Evolutionary conservation across 305 asterid genomes (phyloP), one percentile per base, ranked within the genome.

Genomic region (Rubia balearica): DNA sequence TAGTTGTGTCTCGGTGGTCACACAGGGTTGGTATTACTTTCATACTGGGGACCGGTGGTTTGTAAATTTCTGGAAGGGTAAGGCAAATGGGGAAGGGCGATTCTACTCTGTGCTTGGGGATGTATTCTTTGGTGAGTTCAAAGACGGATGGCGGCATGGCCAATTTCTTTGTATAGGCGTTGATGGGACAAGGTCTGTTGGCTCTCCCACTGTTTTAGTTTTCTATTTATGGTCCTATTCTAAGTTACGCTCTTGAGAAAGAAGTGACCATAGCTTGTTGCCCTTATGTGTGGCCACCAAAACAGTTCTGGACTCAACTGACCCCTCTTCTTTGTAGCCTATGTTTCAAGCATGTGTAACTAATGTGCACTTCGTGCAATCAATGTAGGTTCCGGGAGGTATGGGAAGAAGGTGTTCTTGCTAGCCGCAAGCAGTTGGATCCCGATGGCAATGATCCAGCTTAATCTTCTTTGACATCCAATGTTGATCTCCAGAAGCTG

Each of bases 41-140:
- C 90, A 83, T 75, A 86, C 95, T 33, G 99, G 98, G 76, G 99
- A 94, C 77, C 83, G 99, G 69, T 94, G 99, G 98, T 94, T 91
- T 69, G 90, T 67, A 33, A 88, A 90, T 86, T 94, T 89, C 70
- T 90, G 99, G 97, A 94, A 90, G 85, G 98, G 98, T 72, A 91
- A 90, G 85, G 94, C 97, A 46, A 89, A 91, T 81, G 99, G 99
- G 41, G 98, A 91, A 84, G 91, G 96, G 63, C 89, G 99, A 66
- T 91, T 94, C 81, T 91, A 91, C 85, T 91, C 96, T n/a, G 84
- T 81, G 74, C 81, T 77, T 71, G 99, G 99, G 17, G 90, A 89
- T 67, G 87, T 94, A 55, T 87, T 87, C 78, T 94, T 94, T 76
- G 99, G 99, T 71, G 89, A 91, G 75, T 94, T 94, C 84, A 91